Percentiles rank a stretch among this genome's conserved stretches.
These are phyloP conservation scores for Lodderomyces jiufengensis DNA, from an alignment of 1,139 yeast species.

Conservation along the genomic window DNA sequence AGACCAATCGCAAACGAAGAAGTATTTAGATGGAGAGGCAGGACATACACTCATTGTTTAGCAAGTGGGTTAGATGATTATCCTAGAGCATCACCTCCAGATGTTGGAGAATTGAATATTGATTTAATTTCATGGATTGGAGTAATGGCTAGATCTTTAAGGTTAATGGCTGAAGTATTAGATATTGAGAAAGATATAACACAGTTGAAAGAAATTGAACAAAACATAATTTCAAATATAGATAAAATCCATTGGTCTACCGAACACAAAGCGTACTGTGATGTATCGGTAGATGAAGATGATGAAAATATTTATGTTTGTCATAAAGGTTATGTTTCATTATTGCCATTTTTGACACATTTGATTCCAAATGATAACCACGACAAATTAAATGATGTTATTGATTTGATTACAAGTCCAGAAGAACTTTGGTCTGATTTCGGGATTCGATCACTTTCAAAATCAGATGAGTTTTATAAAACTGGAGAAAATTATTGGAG, in stretches of 20 bases:
- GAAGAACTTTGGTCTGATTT: constrained; percentile 71
- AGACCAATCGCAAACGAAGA: constrained; percentile 53
- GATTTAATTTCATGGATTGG: constrained; percentile 94
- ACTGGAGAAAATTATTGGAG: constrained; percentile 94
- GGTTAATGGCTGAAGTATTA: constrained; percentile 65
- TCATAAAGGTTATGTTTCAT: constrained; percentile 82
- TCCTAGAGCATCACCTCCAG: constrained; percentile 81
- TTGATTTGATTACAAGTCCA: constrained; percentile 63
- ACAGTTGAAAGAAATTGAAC: constrained; percentile 50
- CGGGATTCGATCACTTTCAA: constrained; percentile 83
- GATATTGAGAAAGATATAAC: constrained; percentile 55
- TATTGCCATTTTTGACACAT: constrained; percentile 80
- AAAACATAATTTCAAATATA: constrained; percentile 57
- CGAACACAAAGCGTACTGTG: constrained; percentile 71
- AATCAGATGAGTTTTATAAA: constrained; percentile 60
- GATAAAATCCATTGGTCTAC: constrained; percentile 80
- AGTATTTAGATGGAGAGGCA: constrained; percentile 90
- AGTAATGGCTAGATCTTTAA: constrained; percentile 81
- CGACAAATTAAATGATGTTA: constrained; percentile 46
- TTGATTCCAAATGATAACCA: constrained; percentile 53
- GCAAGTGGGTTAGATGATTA: constrained; percentile 96
- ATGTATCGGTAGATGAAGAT: constrained; percentile 68
- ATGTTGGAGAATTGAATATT: constrained; percentile 84
- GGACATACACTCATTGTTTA: constrained; percentile 78
- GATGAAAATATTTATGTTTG: constrained; percentile 70